Evolutionary conservation across 768 basidiomycete species (phyloP), one percentile per base, ranked within the genome.

Genomic region (Phaffia tasmanica): DNA sequence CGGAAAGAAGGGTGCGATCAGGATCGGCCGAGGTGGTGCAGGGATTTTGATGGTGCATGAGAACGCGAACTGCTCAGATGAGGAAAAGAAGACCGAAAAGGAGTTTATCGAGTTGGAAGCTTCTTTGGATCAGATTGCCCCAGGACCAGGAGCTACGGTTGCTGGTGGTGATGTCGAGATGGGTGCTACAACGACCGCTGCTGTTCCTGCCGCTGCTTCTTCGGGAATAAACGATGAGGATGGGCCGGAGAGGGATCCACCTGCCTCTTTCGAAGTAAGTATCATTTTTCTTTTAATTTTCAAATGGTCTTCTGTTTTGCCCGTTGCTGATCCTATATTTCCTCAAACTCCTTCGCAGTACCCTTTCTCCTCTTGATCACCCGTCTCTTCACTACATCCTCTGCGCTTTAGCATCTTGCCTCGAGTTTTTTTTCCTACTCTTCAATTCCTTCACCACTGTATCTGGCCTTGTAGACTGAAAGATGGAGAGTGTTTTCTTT

Each of bases 1-100:
- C 55, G 57, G 61, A 35, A 60, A 67, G 65, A 57, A 51, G 47
- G 56, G 46, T 19, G n/a, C 66, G 27, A 46, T 49, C 50, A 56
- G 46, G 62, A 65, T 58, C 23, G 54, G 46, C 84, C 86, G 73
- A 48, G 85, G 86, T 48, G 91, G 89, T 23, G 88, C 88, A 55
- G 92, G 92, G 4, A 92, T 98, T 70, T 74, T 99, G 64, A 82
- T 99, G 69, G 76, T 99, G 66, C 78, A 81, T 48, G 92, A 95
- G 76, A 81, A 81, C 56, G 7, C 35, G 4, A 46, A 15, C 14
- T 32, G 19, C 21, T 53, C 25, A 21, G 55, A 32, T 25, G 82
- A 81, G 51, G 62, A 60, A 29, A 42, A 42, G 35, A 42, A 42
- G 11, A 86, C 86, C 65, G 82, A 83, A 67, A 82, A 81, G 5